These are phyloP conservation scores for Colletotrichum sp. DNA, from an alignment of 2,329 filamentous ascomycete species.

Conservation along the genomic window DNA sequence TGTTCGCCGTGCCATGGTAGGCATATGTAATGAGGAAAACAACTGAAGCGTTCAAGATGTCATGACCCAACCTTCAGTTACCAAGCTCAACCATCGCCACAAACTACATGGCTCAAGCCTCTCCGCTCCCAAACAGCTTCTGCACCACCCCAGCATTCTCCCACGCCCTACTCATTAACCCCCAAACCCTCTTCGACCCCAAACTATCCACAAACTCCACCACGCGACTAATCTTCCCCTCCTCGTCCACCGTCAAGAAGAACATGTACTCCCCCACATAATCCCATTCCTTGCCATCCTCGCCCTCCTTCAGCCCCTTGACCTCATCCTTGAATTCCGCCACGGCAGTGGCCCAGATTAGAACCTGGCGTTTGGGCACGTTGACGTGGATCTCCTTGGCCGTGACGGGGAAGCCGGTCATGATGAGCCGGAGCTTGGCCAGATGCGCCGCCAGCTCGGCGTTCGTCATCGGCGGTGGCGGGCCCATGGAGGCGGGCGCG, in stretches of 20 bases:
- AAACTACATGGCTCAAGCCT: background rate
- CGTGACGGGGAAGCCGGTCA: background rate
- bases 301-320: background rate
- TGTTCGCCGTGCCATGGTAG: no score
- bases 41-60: no score
- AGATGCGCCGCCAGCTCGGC: rapidly evolving
- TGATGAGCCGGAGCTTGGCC: rapidly evolving
- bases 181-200: background rate
- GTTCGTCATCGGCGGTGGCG: background rate
- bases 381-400: background rate
- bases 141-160: background rate
- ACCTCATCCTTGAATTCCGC: background rate
- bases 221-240: background rate
- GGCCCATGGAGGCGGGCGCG: background rate
- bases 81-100: background rate
- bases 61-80: background rate
- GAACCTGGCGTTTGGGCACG: background rate
- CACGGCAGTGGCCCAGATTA: background rate
- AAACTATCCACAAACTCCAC: background rate
- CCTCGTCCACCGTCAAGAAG: background rate
- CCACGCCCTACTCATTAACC: background rate
- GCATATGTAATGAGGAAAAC: no score
- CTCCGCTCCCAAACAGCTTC: background rate
- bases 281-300: rapidly evolving
- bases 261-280: background rate